A percentile compares a stretch with the other conserved stretches of the same genome.
Evolutionary conservation across 768 basidiomycete genomes (phyloP).

Genomic region (Serendipita sp.): DNA sequence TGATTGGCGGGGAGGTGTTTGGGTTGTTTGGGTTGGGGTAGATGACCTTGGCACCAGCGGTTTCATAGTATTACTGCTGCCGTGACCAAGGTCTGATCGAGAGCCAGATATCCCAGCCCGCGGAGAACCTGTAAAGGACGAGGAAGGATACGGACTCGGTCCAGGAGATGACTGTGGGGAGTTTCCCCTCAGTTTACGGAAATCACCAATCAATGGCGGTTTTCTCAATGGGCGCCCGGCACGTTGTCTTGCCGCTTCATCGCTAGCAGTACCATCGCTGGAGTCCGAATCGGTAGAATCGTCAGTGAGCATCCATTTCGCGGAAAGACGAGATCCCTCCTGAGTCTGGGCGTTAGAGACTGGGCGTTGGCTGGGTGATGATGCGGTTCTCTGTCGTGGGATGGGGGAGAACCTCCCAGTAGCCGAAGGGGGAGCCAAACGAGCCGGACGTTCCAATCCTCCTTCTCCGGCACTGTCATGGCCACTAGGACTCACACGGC

Average conservation of each 20-base stretch:
- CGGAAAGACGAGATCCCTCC: not conserved
- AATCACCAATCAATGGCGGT: slow-evolving; percentile 1
- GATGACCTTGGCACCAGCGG: too few species aligned
- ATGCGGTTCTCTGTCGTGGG: not conserved
- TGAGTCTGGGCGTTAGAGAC: not conserved
- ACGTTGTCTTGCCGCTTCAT: not conserved
- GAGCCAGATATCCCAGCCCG: not conserved
- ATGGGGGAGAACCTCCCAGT: not conserved
- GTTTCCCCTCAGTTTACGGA: not conserved
- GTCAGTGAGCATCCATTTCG: not conserved
- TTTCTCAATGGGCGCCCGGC: not conserved
- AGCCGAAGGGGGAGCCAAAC: not conserved
- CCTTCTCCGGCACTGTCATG: not conserved
- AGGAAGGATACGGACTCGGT: not conserved
- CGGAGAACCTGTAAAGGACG: not conserved
- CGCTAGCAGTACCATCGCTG: not conserved
- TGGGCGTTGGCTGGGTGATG: not conserved
- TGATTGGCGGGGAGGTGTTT: not conserved
- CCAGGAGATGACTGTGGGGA: not conserved
- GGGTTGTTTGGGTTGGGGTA: not conserved
- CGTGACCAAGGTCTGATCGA: not conserved
- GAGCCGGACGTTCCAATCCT: not conserved
- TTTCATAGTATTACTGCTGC: not conserved
- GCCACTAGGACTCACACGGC: not conserved
- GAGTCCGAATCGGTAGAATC: not conserved